These are phyloP conservation scores for Acer yangbiense DNA, from an alignment of 345 rosid species.

Conservation along the genomic window DNA sequence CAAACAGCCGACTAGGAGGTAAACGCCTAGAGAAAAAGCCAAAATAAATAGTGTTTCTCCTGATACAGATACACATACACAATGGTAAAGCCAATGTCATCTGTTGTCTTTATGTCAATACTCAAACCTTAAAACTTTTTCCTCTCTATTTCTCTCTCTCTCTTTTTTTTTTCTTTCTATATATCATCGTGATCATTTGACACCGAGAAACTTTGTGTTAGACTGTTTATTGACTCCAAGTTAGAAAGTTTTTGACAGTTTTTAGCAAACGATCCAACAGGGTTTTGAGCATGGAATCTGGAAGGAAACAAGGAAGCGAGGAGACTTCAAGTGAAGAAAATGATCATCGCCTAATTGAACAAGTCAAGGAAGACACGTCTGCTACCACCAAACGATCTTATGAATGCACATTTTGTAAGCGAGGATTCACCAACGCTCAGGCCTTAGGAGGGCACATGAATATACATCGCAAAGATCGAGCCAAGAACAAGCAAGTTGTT, in stretches of 20 bases:
- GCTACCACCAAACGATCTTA: conserved; percentile 41
- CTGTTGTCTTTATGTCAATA: conserved; percentile 33
- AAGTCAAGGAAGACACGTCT: conserved; percentile 27
- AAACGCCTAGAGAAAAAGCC: conserved; percentile 36
- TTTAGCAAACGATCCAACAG: background rate
- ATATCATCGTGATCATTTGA: background rate
- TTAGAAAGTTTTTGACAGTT: background rate
- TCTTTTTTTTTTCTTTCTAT: background rate
- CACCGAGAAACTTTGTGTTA: background rate
- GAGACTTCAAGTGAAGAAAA: conserved; percentile 38
- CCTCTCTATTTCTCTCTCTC: conserved; percentile 11
- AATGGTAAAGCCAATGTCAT: conserved; percentile 36
- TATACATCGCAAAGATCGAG: conserved; percentile 68
- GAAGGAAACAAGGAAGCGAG: conserved; percentile 26
- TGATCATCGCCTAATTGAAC: conserved; percentile 25
- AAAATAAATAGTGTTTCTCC: conserved; percentile 16
- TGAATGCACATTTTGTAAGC: conserved; percentile 74
- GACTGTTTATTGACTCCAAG: background rate
- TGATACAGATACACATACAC: conserved; percentile 22
- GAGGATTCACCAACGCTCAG: conserved; percentile 88
- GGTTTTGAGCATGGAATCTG: conserved; percentile 31
- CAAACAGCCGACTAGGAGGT: conserved; percentile 31
- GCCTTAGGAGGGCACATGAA: conserved; percentile 96
- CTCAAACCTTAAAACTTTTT: background rate
- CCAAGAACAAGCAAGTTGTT: conserved; percentile 35